phyloP scores from a whole-genome alignment of 805 yeast species.

The Saccharomyces eubayanus region DNA sequence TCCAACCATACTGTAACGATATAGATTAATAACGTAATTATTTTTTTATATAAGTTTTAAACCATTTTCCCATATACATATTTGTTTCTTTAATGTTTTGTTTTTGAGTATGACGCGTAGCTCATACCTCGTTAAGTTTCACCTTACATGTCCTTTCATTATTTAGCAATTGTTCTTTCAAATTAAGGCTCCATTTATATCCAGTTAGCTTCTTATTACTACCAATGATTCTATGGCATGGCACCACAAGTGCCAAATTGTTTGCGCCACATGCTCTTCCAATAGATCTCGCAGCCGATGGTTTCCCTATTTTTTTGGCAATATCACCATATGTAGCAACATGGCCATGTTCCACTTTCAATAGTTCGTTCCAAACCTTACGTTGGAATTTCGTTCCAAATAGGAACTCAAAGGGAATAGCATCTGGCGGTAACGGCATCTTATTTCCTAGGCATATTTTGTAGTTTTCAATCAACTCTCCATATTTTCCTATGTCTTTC shows the following conservation, averaged over 20 bases:
- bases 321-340: conserved; percentile 30
- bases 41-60: not conserved
- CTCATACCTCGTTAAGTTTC: not conserved
- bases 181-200: conserved; percentile 33
- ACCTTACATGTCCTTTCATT: conserved; percentile 6
- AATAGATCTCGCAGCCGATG: conserved; percentile 32
- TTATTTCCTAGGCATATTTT: not conserved
- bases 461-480: not conserved
- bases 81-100: not conserved
- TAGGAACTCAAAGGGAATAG: conserved; percentile 20
- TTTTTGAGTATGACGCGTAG: not conserved
- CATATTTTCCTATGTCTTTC: not conserved
- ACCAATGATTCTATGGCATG: conserved; percentile 38
- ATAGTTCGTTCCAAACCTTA: conserved; percentile 33
- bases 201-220: conserved; percentile 30
- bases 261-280: conserved; percentile 38
- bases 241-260: conserved; percentile 34
- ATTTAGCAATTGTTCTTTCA: conserved; percentile 27
- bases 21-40: not conserved
- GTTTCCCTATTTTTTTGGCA: conserved; percentile 28
- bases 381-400: conserved; percentile 36
- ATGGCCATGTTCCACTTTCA: conserved; percentile 25
- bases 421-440: not conserved
- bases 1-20: conserved; percentile 29
- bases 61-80: not conserved